Percentiles rank a stretch among this genome's conserved stretches.
phyloP scores from a whole-genome alignment of 2,329 filamentous ascomycete species.

The Metarhizium humberi region DNA sequence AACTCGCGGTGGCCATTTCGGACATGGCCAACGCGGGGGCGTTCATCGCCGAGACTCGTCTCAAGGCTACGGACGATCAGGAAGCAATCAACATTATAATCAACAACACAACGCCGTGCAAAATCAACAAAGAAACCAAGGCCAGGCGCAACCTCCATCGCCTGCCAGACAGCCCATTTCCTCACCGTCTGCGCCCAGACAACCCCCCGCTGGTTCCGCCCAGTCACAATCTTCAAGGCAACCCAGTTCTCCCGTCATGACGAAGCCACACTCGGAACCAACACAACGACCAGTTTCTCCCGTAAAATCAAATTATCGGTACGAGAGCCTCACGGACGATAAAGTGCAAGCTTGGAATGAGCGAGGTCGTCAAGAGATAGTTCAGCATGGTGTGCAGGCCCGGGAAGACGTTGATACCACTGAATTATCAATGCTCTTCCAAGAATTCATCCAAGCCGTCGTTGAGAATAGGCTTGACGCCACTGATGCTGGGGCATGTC shows the following conservation, averaged over 20 bases:
- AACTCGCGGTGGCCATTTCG: constrained; percentile 33
- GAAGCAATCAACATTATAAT: constrained; percentile 12
- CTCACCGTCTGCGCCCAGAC: neutral
- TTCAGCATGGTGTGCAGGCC: constrained; percentile 55
- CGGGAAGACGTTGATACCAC: constrained; percentile 58
- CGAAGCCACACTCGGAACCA: constrained; percentile 13
- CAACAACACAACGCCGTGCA: constrained; percentile 9
- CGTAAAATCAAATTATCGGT: constrained; percentile 49
- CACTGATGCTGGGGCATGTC: constrained; percentile 57
- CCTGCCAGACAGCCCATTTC: constrained; percentile 11
- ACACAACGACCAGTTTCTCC: constrained; percentile 15
- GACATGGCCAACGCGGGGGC: constrained; percentile 28
- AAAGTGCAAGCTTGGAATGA: constrained; percentile 58
- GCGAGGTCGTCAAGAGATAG: constrained; percentile 55
- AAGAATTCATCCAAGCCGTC: constrained; percentile 74
- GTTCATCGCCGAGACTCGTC: constrained; percentile 43
- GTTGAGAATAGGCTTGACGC: constrained; percentile 60
- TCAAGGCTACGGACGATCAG: constrained; percentile 23
- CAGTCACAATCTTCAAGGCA: constrained; percentile 8
- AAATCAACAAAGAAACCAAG: constrained; percentile 14
- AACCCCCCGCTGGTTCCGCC: neutral
- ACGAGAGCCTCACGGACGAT: constrained; percentile 66
- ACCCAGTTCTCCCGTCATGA: constrained; percentile 7
- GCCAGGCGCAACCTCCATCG: constrained; percentile 13
- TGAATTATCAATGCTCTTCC: constrained; percentile 63